phyloP scores from a whole-genome alignment of 768 basidiomycete genomes.

The Steccherinum ochraceum region DNA sequence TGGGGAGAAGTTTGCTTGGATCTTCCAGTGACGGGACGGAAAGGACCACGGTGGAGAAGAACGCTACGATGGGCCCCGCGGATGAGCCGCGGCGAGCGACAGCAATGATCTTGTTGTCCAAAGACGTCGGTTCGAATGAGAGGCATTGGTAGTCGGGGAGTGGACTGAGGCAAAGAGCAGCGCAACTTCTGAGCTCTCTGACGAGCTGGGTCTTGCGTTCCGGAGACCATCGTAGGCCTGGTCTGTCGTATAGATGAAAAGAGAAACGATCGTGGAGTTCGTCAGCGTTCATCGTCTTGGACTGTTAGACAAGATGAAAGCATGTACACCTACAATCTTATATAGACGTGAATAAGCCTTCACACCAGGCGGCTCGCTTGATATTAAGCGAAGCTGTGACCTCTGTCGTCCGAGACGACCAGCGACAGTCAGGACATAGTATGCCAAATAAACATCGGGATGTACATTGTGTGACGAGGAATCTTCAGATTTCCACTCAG shows the following conservation, averaged over 20 bases:
- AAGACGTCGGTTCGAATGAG: background rate
- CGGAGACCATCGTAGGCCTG: background rate
- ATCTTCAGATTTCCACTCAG: no score
- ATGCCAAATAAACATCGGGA: no score
- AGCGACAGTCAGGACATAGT: no score
- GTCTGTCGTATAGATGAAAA: conserved; percentile 3
- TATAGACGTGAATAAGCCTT: no score
- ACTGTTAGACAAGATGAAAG: background rate
- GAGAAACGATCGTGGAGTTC: background rate
- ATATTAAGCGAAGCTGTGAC: no score
- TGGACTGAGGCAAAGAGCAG: background rate
- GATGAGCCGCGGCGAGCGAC: background rate
- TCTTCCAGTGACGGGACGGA: background rate
- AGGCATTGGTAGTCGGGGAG: conserved; percentile 9
- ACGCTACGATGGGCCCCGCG: background rate
- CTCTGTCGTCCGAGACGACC: no score
- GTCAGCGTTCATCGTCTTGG: background rate
- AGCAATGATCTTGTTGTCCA: conserved; percentile 7
- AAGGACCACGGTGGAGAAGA: conserved; percentile 8
- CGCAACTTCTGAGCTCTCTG: conserved; percentile 1
- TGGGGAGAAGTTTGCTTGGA: background rate
- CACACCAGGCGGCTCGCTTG: no score
- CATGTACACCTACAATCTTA: background rate
- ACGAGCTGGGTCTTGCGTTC: background rate
- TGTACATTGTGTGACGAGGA: no score